Base-by-base conservation (phyloP, 192 early-diverging fungal genomes). In the Kappamyces sp. region DNA sequence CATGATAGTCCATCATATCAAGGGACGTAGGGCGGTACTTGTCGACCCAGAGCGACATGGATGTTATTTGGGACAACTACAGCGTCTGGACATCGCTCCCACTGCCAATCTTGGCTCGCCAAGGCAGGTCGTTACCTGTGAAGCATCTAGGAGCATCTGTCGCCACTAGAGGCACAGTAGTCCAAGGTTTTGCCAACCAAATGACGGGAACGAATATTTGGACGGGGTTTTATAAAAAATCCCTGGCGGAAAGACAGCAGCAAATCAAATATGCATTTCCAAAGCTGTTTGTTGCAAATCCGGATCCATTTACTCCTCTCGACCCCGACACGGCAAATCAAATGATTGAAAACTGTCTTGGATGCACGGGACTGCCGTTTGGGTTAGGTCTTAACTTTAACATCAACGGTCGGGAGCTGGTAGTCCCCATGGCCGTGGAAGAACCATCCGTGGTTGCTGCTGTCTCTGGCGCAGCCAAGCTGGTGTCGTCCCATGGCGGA, bases 1-100 rank as follows among this genome's bases (percentile, higher is more conserved):
- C 47, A 65, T 93, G 91, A 73, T 87, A 90, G 72, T 86, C 78
- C 55, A 98, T 83, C 68, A 86, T 79, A 66, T 89, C 88, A 49
- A 98, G 85, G 36, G 78, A 69, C 51, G 63, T 72, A 36, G 96
- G 96, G 42, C 93, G 77, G 74, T 99, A 85, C 67, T 93, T 93
- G 76, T 99, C 96, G 51, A 91, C 89, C 90, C 91, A 99, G 37
- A 99, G 49, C 7, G 63, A 71, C 69, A 59, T 59, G 46, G 23
- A 23, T 23, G 23, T 23, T 23, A 23, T 23, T 23, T 23, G 23
- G 23, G 23, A 23, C 23, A 23, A 23, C 23, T 23, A 23, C 23
- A 23, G 23, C 23, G 23, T 23, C 23, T 23, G 23, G 23, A 23
- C 23, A 23, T 23, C 23, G 23, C 23, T 23, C 23, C 23, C 23